Base-by-base conservation (phyloP, 768 basidiomycete genomes). In the Tricholoma terreum region DNA sequence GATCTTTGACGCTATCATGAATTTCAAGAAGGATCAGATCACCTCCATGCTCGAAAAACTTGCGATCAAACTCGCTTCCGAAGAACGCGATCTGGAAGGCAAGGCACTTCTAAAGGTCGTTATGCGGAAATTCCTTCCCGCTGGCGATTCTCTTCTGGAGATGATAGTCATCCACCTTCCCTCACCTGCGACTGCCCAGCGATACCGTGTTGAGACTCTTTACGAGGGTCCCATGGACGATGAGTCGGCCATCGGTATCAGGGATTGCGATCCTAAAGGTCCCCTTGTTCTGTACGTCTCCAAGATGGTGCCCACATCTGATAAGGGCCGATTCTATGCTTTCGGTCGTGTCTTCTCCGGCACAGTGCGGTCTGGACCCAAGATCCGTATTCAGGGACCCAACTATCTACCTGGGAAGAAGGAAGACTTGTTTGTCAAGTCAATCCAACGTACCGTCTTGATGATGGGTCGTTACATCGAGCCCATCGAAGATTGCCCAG, bases 221-320 rank as follows among this genome's bases (percentile, higher is more conserved):
- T 98, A 99, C 76, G 97, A 99, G 73, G 97, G 97, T 72, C 97
- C 97, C 67, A 94, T 98, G 94, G 97, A 99, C 77, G 97, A 99
- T 71, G 97, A 99, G 77, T 97, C 93, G 58, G 97, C 97, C 65
- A 93, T 98, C 65, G 92, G 86, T 79, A 95, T 99, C 80, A 88
- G 97, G 53, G 95, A 98, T 73, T 99, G 97, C 73, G 92, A 98
- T 77, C 90, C 97, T 73, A 89, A 87, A 45, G 97, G 87, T 52
- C 97, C 97, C 62, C 89, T 99, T 61, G 94, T 98, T 70, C 85
- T 96, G 62, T 99, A 99, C 77, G 82, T 99, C 78, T 98, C 97
- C 65, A 98, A 98, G 87, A 98, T 99, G 97, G 97, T 98, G 67
- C 97, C 97, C 61, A 98, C 97, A 40, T 97, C 97, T 65, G 97